These are phyloP conservation scores for Exophiala aquamarina DNA, from an alignment of 2,329 filamentous ascomycete species.

Conservation along the genomic window DNA sequence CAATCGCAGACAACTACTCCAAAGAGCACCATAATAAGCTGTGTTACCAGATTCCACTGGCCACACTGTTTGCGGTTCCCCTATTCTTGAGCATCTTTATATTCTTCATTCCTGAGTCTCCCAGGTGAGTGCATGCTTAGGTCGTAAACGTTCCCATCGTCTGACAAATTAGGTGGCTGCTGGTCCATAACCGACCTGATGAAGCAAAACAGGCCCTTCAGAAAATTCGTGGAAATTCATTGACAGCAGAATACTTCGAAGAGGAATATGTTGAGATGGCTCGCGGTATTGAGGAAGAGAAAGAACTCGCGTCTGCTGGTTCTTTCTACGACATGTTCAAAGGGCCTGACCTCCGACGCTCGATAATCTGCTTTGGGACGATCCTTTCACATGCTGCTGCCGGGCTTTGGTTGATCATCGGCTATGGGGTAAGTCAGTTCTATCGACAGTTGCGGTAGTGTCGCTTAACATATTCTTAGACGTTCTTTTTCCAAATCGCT, in stretches of 20 bases:
- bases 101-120: constrained; percentile 48
- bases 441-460: too few species aligned
- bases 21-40: constrained; percentile 38
- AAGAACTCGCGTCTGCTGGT: constrained; percentile 11
- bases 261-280: constrained; percentile 28
- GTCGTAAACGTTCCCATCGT: not conserved
- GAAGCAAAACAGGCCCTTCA: constrained; percentile 15
- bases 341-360: constrained; percentile 33
- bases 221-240: constrained; percentile 13
- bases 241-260: constrained; percentile 10
- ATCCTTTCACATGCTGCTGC: constrained; percentile 40
- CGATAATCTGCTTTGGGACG: constrained; percentile 56
- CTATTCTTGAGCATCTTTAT: constrained; percentile 46
- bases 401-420: constrained; percentile 17
- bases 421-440: constrained; percentile 5
- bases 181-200: constrained; percentile 18
- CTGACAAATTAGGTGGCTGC: constrained; percentile 23
- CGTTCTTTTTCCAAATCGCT: constrained; percentile 56
- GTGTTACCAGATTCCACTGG: constrained; percentile 51
- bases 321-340: constrained; percentile 33
- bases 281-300: constrained; percentile 16
- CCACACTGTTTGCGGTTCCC: constrained; percentile 48
- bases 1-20: constrained; percentile 45
- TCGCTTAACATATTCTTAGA: constrained; percentile 20
- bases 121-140: constrained; percentile 35